phyloP scores from a whole-genome alignment of 345 rosid genomes.

The Capsella bursapastoris region DNA sequence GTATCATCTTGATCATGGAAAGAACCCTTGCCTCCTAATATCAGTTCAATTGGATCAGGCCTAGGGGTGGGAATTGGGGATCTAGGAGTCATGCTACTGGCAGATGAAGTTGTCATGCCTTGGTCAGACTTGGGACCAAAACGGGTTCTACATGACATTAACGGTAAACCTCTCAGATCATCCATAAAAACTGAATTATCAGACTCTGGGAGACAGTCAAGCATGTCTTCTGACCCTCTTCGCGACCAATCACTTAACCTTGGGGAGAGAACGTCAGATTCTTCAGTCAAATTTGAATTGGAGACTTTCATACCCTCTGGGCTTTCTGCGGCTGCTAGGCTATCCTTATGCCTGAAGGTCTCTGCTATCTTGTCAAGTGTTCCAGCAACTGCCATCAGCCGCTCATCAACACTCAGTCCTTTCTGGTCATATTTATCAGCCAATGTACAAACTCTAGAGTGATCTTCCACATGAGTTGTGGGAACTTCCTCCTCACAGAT shows the following conservation, averaged over 20 bases:
- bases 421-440: constrained; percentile 95
- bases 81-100: constrained; percentile 99
- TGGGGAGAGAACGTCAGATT: constrained; percentile 86
- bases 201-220: constrained; percentile 89
- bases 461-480: constrained; percentile 90
- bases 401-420: constrained; percentile 87
- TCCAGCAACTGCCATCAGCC: constrained; percentile 79
- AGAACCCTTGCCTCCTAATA: constrained; percentile 82
- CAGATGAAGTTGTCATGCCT: constrained; percentile 97
- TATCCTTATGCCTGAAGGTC: constrained; percentile 77
- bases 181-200: constrained; percentile 82
- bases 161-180: constrained; percentile 88
- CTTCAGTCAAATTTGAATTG: constrained; percentile 87
- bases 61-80: constrained; percentile 95
- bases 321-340: constrained; percentile 67
- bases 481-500: constrained; percentile 99
- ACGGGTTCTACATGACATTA: constrained; percentile 95
- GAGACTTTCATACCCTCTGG: constrained; percentile 91
- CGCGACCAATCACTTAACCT: constrained; percentile 96
- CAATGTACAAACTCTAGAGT: constrained; percentile 91
- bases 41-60: constrained; percentile 84
- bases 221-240: constrained; percentile 99
- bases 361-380: constrained; percentile 92
- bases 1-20: constrained; percentile 82
- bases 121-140: constrained; percentile 97